Evolutionary conservation across 2,329 filamentous ascomycete genomes (phyloP).

Genomic region (Leptographium wingfieldii): DNA sequence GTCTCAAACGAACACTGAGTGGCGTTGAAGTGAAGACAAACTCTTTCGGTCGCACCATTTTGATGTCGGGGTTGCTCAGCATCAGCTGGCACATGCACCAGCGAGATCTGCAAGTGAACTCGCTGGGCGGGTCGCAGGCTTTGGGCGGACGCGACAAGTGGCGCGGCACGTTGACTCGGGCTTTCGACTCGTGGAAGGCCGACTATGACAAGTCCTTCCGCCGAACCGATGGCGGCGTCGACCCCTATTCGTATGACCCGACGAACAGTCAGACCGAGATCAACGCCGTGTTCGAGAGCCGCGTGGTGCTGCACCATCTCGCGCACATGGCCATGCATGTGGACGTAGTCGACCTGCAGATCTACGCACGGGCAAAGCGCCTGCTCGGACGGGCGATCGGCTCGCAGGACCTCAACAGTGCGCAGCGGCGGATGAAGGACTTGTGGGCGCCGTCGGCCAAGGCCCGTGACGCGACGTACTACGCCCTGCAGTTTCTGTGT

Average conservation of each 20-base stretch:
- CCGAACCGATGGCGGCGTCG: constrained; percentile 36
- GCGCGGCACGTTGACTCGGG: constrained; percentile 70
- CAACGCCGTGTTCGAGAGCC: constrained; percentile 65
- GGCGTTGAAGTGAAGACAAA: constrained; percentile 81
- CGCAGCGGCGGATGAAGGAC: constrained; percentile 73
- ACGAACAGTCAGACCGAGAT: constrained; percentile 39
- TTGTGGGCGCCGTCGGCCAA: constrained; percentile 80
- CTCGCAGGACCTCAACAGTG: constrained; percentile 64
- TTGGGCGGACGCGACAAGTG: constrained; percentile 84
- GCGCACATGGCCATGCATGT: constrained; percentile 98
- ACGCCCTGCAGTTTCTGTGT: constrained; percentile 76
- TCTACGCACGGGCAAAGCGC: constrained; percentile 78
- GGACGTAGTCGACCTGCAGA: constrained; percentile 94
- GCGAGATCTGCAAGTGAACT: constrained; percentile 82
- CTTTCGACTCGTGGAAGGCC: constrained; percentile 87
- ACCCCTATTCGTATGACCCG: constrained; percentile 43
- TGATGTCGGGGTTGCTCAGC: constrained; percentile 88
- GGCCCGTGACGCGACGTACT: constrained; percentile 83
- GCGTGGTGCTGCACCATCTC: constrained; percentile 80
- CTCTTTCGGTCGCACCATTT: constrained; percentile 79
- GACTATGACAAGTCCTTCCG: constrained; percentile 78
- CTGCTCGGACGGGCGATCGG: constrained; percentile 79
- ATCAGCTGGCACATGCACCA: constrained; percentile 98
- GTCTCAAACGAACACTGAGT: constrained; percentile 77
- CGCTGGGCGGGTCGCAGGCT: constrained; percentile 58